phyloP scores from a whole-genome alignment of 2,329 filamentous ascomycete genomes.

The Rhynchosporium agropyri region DNA sequence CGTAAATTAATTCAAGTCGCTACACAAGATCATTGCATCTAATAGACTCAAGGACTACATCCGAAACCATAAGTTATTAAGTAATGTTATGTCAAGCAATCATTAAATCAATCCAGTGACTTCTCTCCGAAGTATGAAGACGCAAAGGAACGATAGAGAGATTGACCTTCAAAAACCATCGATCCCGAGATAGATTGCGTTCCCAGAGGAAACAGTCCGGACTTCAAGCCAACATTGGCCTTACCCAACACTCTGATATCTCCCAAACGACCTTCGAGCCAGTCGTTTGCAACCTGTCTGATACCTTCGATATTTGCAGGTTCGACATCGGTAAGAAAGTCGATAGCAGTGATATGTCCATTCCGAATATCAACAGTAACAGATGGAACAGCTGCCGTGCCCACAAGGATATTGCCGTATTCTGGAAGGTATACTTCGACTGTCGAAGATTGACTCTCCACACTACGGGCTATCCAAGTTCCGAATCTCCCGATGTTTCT shows the following conservation, averaged over 20 bases:
- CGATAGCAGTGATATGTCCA: conserved; percentile 74
- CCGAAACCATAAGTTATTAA: conserved; percentile 3
- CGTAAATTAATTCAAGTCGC: too few species aligned
- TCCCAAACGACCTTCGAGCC: conserved; percentile 77
- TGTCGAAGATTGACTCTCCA: conserved; percentile 72
- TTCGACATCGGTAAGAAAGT: conserved; percentile 75
- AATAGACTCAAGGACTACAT: conserved; percentile 32
- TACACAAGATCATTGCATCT: background rate
- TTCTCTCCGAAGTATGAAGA: conserved; percentile 65
- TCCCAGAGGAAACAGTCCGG: conserved; percentile 78
- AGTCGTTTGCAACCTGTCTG: conserved; percentile 81
- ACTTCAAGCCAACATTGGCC: conserved; percentile 72
- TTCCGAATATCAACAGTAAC: conserved; percentile 77
- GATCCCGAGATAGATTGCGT: conserved; percentile 75
- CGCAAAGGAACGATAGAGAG: conserved; percentile 65
- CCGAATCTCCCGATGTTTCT: conserved; percentile 75
- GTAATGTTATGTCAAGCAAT: conserved; percentile 22
- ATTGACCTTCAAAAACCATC: conserved; percentile 81
- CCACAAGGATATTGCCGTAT: conserved; percentile 76
- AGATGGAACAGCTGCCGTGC: conserved; percentile 74
- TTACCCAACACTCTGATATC: conserved; percentile 73
- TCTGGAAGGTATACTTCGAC: conserved; percentile 82
- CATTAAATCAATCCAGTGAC: conserved; percentile 43
- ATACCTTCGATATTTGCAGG: conserved; percentile 79
- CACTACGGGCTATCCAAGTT: conserved; percentile 77